A percentile compares a stretch with the other conserved stretches of the same genome.
Conservation (phyloP, 2,329 filamentous ascomycete species). For the Elsinoe batatas region DNA sequence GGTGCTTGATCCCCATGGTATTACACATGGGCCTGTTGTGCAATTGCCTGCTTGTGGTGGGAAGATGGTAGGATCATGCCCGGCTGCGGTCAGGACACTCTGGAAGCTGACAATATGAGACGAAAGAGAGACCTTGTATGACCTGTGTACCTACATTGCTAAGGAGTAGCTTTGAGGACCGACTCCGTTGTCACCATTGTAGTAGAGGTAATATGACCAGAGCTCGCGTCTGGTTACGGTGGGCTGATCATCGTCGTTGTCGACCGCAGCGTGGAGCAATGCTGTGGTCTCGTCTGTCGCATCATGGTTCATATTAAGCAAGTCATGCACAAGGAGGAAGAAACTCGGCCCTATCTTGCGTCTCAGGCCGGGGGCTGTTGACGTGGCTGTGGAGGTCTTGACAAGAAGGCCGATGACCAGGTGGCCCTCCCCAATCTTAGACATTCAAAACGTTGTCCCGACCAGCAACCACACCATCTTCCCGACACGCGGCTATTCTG, state of each 20-base stretch:
- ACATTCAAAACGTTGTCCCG: background rate
- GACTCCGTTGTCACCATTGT: slow-evolving; percentile 57
- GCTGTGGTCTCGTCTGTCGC: background rate
- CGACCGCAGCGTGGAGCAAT: background rate
- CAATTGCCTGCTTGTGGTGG: slow-evolving; percentile 13
- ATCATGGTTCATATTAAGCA: background rate
- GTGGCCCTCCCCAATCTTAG: background rate
- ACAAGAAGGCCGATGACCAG: background rate
- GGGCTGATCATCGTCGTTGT: background rate
- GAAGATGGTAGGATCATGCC: slow-evolving; percentile 44
- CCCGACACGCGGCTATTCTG: background rate
- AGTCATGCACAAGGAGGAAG: background rate
- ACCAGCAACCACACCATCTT: background rate
- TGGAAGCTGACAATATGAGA: slow-evolving; percentile 11
- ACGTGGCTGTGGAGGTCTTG: too few species aligned
- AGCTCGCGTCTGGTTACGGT: slow-evolving; percentile 12
- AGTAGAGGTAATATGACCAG: slow-evolving; percentile 40
- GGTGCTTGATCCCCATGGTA: slow-evolving; percentile 9
- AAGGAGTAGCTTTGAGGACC: slow-evolving; percentile 54
- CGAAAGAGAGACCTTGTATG: slow-evolving; percentile 32
- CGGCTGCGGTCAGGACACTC: slow-evolving; percentile 42
- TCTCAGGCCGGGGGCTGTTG: too few species aligned
- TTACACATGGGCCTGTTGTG: slow-evolving; percentile 11
- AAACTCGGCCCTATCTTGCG: background rate
- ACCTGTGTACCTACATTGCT: slow-evolving; percentile 47